These are phyloP conservation scores for Phaeolepiota aurea DNA, from an alignment of 768 basidiomycete species.

Conservation along the genomic window DNA sequence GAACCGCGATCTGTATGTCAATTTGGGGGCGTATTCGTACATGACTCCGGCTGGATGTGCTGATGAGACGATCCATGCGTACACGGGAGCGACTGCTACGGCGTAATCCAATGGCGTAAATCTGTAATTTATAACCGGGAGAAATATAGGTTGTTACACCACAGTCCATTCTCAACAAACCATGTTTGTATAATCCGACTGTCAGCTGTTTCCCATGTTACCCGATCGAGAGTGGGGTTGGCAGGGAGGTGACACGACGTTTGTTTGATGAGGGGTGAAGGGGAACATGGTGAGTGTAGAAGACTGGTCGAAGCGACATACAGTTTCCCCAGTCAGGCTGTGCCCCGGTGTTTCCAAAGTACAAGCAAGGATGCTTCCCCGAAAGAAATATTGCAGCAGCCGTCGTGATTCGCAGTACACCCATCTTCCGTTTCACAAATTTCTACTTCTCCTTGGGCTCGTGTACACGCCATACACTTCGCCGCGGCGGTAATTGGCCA, in stretches of 20 bases:
- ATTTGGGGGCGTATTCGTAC: slow-evolving; percentile 46
- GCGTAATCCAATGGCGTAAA: no score
- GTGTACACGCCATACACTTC: slow-evolving; percentile 97
- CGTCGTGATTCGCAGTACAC: no score
- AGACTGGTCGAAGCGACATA: no score
- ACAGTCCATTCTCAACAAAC: no score
- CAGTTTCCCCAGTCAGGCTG: slow-evolving; percentile 98
- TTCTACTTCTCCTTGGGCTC: slow-evolving; percentile 88
- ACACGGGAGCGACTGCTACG: slow-evolving; percentile 46
- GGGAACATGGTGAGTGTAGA: no score
- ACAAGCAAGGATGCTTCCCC: slow-evolving; percentile 85
- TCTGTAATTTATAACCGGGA: no score
- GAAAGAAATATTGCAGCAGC: slow-evolving; percentile 88
- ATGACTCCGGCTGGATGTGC: slow-evolving; percentile 52
- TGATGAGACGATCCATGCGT: slow-evolving; percentile 53
- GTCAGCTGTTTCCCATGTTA: no score
- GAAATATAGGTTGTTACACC: no score
- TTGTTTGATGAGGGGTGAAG: no score
- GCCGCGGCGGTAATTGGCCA: slow-evolving; percentile 84
- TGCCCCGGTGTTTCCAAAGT: slow-evolving; percentile 91
- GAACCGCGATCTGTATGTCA: slow-evolving; percentile 37
- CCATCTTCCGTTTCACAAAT: slow-evolving; percentile 97
- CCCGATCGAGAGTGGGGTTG: no score
- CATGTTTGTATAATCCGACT: no score
- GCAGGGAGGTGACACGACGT: no score